Evolutionary conservation across 139 green algal genomes (phyloP), one percentile per base, ranked within the genome.

Genomic region (Coelastrella sp.): DNA sequence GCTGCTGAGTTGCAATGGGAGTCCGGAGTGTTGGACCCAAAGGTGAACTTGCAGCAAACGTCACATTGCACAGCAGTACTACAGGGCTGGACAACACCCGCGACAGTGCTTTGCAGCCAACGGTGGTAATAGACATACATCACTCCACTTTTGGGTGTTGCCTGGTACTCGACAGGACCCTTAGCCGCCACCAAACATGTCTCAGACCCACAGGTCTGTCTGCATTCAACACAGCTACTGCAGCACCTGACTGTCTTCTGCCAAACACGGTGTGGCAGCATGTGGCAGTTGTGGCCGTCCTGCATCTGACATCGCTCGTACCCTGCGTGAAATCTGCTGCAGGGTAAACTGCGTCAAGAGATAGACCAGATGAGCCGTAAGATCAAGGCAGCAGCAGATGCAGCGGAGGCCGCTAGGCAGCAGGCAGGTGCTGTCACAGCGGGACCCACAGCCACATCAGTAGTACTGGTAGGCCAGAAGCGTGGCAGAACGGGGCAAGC

Each of bases 381-480:
- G 16, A 88, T 88, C 56, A 47, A 57, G 17, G 47, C 47, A 57
- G 83, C 83, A 66, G 83, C 83, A 71, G 56, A 58, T 20, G 68
- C 83, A 57, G 83, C 83, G 8, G 66, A 59, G 32, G 20, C 47
- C 57, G 83, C 66, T 5, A 22, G 68, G 66, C 65, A 71, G 54
- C 61, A 88, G 83, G 83, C 83, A 59, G 83, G 83, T 54, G 74
- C 22, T 59, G 74, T 57, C n/a, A 57, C n/a, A 59, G 74, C 74
- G 16, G 14, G n/a, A n/a, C n/a, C 83, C 66, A 61, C 68, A 68
- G 68, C 83, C 5, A 14, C 57, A 5, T 73, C 83, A 14, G 73
- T 32, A 32, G 82, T 79, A 8, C 23, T 87, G 23, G 82, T 87
- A 57, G 83, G 83, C 23, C 83, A 88, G 68, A 88, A 88, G 68